Evolutionary conservation across 2,329 filamentous ascomycete genomes (phyloP).

Genomic region (Mycocentrospora acerina): DNA sequence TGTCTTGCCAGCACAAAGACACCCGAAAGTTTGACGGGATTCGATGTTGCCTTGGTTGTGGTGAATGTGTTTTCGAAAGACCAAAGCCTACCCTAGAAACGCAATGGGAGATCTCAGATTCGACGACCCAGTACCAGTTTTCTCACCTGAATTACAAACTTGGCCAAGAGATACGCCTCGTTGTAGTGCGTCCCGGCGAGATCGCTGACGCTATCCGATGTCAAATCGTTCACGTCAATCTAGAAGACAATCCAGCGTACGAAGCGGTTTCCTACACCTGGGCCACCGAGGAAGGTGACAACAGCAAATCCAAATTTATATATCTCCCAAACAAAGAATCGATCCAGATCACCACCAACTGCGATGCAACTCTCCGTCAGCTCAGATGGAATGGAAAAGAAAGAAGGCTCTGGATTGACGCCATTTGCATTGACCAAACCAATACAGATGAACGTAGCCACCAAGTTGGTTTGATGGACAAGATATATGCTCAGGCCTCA

Average conservation of each 20-base stretch:
- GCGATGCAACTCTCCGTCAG: conserved; percentile 9
- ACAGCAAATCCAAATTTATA: conserved; percentile 1
- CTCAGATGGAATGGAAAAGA: conserved; percentile 1
- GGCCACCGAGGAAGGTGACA: conserved; percentile 9
- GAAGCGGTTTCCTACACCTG: conserved; percentile 27
- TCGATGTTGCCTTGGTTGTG: conserved; percentile 16
- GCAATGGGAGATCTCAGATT: too few species aligned
- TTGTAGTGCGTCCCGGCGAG: conserved; percentile 10
- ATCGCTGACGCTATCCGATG: conserved; percentile 5
- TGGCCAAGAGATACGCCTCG: conserved; percentile 16
- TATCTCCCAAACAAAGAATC: neutral
- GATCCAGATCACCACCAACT: conserved; percentile 13
- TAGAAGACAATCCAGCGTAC: conserved; percentile 15
- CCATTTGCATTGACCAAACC: conserved; percentile 21
- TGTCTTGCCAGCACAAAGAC: conserved; percentile 9
- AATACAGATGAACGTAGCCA: conserved; percentile 11
- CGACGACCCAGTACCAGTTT: conserved; percentile 5
- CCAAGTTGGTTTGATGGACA: conserved; percentile 15
- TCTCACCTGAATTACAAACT: conserved; percentile 8
- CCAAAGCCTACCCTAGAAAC: neutral
- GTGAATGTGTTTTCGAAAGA: conserved; percentile 7
- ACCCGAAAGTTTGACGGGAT: conserved; percentile 10
- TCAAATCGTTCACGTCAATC: conserved; percentile 14
- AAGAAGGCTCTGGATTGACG: conserved; percentile 18
- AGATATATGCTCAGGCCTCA: conserved; percentile 7